phyloP scores from a whole-genome alignment of 164 flowering plant genomes.

The Annona cherimola region DNA sequence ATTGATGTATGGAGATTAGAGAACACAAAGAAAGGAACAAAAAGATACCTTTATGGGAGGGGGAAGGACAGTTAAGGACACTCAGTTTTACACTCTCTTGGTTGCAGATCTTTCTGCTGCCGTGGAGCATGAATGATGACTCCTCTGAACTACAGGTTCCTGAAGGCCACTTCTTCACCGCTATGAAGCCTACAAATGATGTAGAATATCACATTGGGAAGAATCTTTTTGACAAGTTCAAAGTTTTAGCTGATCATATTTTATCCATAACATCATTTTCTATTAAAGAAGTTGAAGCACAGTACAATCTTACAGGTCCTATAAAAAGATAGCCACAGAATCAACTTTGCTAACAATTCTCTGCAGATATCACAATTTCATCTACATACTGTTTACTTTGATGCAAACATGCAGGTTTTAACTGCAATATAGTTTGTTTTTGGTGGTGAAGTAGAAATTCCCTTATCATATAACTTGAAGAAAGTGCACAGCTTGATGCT shows the following conservation, averaged over 20 bases:
- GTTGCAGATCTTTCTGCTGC: slow-evolving; percentile 30
- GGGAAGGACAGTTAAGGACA: slow-evolving; percentile 22
- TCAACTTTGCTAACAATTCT: no score
- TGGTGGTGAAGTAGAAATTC: no score
- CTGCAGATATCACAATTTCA: no score
- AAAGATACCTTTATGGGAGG: slow-evolving; percentile 30
- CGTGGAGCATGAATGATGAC: slow-evolving; percentile 19
- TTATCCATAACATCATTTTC: neutral
- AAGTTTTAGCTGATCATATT: neutral
- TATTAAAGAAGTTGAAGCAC: no score
- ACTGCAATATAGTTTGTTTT: no score
- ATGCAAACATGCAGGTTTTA: no score
- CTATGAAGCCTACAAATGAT: slow-evolving; percentile 34
- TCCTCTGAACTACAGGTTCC: slow-evolving; percentile 16
- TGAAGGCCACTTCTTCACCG: slow-evolving; percentile 23
- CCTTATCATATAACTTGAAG: no score
- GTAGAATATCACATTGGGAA: neutral
- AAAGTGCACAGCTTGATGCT: no score
- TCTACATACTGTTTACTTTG: no score
- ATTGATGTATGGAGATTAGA: neutral
- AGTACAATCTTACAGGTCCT: no score
- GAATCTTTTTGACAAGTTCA: neutral
- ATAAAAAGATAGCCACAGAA: no score
- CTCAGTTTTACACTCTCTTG: slow-evolving; percentile 16
- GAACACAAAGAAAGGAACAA: slow-evolving; percentile 3